phyloP scores from a whole-genome alignment of 352 stramenopile genomes.

The Phytophthora meadii region DNA sequence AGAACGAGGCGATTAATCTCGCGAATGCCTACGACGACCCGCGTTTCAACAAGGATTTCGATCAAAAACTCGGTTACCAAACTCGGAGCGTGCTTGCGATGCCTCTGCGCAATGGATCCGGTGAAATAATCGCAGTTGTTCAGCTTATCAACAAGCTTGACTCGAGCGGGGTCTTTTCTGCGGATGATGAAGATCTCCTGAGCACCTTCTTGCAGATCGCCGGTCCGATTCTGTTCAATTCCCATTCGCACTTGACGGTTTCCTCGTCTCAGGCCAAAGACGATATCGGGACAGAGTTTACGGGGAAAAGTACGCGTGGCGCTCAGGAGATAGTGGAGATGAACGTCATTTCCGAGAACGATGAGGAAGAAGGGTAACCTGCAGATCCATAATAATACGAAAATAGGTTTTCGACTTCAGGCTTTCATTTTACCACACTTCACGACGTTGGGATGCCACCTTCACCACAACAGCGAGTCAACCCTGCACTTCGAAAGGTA shows the following conservation, averaged over 20 bases:
- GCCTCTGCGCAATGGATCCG: constrained; percentile 79
- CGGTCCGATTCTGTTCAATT: constrained; percentile 88
- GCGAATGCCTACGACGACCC: constrained; percentile 88
- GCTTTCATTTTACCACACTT: background rate
- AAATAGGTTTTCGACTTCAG: constrained; percentile 28
- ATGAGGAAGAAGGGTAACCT: constrained; percentile 66
- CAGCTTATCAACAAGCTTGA: constrained; percentile 91
- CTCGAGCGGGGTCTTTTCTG: constrained; percentile 74
- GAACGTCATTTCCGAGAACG: constrained; percentile 85
- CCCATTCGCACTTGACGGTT: constrained; percentile 76
- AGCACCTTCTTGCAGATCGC: constrained; percentile 90
- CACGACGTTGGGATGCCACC: constrained; percentile 13
- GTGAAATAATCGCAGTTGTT: constrained; percentile 86
- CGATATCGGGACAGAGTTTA: constrained; percentile 62
- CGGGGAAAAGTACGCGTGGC: constrained; percentile 48
- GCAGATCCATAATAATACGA: background rate
- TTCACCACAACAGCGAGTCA: constrained; percentile 2
- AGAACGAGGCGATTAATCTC: constrained; percentile 82
- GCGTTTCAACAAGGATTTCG: constrained; percentile 91
- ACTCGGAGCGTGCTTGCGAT: constrained; percentile 90
- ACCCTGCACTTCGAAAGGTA: constrained; percentile 1
- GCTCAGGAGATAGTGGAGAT: constrained; percentile 71
- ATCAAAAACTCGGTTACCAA: constrained; percentile 88
- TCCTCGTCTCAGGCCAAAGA: constrained; percentile 53
- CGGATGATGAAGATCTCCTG: constrained; percentile 89